These are phyloP conservation scores for Senna tora DNA, from an alignment of 306 rosid genomes.

Conservation along the genomic window DNA sequence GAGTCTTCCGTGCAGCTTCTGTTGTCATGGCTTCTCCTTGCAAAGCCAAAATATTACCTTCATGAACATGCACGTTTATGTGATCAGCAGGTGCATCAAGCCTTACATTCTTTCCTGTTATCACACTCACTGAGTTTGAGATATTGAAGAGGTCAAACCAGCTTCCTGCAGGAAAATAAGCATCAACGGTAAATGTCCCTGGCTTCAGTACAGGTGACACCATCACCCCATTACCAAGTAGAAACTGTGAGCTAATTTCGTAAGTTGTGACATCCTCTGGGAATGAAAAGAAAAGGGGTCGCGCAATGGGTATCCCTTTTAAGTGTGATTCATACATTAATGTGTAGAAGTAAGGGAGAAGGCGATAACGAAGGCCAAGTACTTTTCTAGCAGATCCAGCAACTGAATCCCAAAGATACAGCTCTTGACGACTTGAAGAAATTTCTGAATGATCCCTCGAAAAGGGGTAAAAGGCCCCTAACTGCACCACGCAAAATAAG, in stretches of 20 bases:
- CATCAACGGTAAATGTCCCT: constrained; percentile 61
- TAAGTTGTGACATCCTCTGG: constrained; percentile 72
- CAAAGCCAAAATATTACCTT: constrained; percentile 79
- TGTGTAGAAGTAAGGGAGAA: constrained; percentile 87
- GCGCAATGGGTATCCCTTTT: constrained; percentile 77
- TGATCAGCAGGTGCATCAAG: constrained; percentile 76
- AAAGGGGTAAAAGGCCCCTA: constrained; percentile 94
- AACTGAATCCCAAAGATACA: constrained; percentile 86
- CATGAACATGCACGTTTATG: constrained; percentile 72
- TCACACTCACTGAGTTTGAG: constrained; percentile 54
- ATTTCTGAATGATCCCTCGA: constrained; percentile 85
- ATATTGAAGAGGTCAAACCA: constrained; percentile 88
- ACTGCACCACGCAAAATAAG: constrained; percentile 42
- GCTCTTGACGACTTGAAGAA: constrained; percentile 70
- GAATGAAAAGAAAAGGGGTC: constrained; percentile 93
- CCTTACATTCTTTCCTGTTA: constrained; percentile 54
- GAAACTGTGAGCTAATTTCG: constrained; percentile 71
- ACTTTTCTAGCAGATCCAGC: constrained; percentile 82
- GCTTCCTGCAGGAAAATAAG: constrained; percentile 81
- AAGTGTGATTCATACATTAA: constrained; percentile 73
- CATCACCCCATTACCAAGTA: constrained; percentile 71
- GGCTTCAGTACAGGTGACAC: constrained; percentile 74
- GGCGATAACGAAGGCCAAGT: constrained; percentile 75
- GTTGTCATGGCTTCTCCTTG: constrained; percentile 76
- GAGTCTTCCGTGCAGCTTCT: constrained; percentile 48